A percentile compares a stretch with the other conserved stretches of the same genome.
phyloP scores from a whole-genome alignment of 306 rosid genomes.

The Cucumis cinereus region DNA sequence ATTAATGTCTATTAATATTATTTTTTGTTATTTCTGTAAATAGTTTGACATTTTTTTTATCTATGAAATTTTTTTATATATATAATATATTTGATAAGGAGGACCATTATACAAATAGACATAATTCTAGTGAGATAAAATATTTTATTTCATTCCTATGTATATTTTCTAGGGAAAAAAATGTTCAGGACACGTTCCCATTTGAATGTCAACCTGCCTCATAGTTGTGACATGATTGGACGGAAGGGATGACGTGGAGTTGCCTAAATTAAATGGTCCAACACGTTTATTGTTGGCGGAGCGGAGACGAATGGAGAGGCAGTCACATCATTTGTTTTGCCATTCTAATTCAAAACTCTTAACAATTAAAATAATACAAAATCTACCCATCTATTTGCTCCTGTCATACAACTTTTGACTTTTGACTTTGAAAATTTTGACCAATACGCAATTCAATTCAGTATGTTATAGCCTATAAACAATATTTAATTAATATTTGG shows the following conservation, averaged over 20 bases:
- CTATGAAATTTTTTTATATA: too few relatives aligned
- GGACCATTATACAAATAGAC: too few relatives aligned
- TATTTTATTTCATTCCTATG: too few relatives aligned
- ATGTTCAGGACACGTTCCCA: too few relatives aligned
- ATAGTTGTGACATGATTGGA: not conserved
- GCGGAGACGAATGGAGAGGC: not conserved
- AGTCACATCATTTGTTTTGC: not conserved
- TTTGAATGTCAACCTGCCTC: not conserved
- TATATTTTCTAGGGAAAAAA: too few relatives aligned
- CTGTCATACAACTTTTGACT: not conserved
- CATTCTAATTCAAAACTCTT: not conserved
- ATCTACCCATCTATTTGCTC: not conserved
- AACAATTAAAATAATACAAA: not conserved
- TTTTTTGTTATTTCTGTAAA: too few relatives aligned
- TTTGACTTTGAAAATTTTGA: slow-evolving; percentile 3
- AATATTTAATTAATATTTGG: not conserved
- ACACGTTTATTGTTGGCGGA: not conserved
- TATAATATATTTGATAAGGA: too few relatives aligned
- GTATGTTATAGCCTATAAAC: not conserved
- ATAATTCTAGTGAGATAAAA: too few relatives aligned
- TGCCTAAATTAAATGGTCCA: not conserved
- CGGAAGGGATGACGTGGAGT: not conserved
- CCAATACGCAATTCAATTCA: not conserved
- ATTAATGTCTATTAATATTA: too few relatives aligned
- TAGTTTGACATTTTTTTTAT: too few relatives aligned